A percentile compares a stretch with the other conserved stretches of the same genome.
Evolutionary conservation across 257 asterid species (phyloP).

Genomic region (Solanum virginianum): DNA sequence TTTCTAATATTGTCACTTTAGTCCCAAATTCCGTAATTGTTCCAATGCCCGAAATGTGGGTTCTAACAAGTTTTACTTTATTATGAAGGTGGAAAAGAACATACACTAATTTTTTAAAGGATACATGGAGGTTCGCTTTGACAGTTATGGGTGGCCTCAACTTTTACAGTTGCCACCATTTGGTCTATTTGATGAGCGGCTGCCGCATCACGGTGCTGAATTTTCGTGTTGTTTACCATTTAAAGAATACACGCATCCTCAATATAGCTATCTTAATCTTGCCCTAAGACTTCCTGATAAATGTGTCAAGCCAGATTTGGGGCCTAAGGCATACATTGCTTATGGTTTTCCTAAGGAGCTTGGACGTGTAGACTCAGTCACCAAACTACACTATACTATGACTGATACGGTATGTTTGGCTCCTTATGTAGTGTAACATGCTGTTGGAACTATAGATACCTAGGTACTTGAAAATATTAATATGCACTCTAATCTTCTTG

Average conservation of each 20-base stretch:
- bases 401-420: not conserved
- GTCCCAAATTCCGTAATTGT: no score
- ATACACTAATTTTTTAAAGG: slow-evolving; percentile 52
- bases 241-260: no score
- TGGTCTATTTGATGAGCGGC: no score
- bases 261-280: no score
- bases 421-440: not conserved
- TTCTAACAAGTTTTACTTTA: not conserved
- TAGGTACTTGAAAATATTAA: not conserved
- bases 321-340: no score
- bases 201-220: no score
- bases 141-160: not conserved
- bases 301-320: no score
- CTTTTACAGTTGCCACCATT: no score
- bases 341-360: not conserved
- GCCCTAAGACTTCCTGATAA: no score
- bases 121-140: slow-evolving; percentile 23
- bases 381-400: not conserved
- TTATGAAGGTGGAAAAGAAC: slow-evolving; percentile 54
- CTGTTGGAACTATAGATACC: not conserved
- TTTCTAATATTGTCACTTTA: no score
- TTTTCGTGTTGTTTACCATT: no score
- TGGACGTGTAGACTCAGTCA: not conserved
- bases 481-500: not conserved
- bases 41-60: slow-evolving; percentile 99